phyloP scores from a whole-genome alignment of 345 rosid genomes.

The Euphorbia peplus region DNA sequence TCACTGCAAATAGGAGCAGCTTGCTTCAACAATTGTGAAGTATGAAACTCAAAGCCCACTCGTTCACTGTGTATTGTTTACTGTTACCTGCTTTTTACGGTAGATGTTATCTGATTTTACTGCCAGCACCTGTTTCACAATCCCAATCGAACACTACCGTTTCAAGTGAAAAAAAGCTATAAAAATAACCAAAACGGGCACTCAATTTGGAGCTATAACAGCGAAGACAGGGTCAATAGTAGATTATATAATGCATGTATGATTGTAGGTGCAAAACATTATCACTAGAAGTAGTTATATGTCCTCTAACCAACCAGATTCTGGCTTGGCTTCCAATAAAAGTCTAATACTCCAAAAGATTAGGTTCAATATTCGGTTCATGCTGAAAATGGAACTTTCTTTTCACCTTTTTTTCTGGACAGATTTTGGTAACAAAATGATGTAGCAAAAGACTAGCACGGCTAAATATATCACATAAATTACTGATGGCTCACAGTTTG shows the following conservation, averaged over 20 bases:
- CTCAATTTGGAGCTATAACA: neutral
- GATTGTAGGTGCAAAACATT: neutral
- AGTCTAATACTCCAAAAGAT: neutral
- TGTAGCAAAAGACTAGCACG: conserved; percentile 8
- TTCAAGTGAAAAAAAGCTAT: neutral
- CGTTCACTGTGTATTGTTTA: no score
- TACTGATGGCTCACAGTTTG: conserved; percentile 22
- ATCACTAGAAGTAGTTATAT: neutral
- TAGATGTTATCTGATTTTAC: no score
- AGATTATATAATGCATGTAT: neutral
- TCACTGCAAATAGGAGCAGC: no score
- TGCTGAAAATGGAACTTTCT: neutral
- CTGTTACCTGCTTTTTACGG: no score
- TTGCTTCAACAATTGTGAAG: no score
- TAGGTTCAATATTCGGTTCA: conserved; percentile 5
- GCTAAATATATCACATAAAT: conserved; percentile 20
- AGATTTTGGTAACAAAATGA: conserved; percentile 8
- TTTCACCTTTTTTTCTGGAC: neutral
- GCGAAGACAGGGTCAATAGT: neutral
- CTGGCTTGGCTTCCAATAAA: neutral
- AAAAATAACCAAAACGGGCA: neutral
- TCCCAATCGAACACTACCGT: neutral
- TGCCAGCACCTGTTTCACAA: no score
- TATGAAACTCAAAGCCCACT: no score
- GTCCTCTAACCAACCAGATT: neutral